These are phyloP conservation scores for Grigorovia humatica DNA, from an alignment of 805 yeast species.

Conservation along the genomic window DNA sequence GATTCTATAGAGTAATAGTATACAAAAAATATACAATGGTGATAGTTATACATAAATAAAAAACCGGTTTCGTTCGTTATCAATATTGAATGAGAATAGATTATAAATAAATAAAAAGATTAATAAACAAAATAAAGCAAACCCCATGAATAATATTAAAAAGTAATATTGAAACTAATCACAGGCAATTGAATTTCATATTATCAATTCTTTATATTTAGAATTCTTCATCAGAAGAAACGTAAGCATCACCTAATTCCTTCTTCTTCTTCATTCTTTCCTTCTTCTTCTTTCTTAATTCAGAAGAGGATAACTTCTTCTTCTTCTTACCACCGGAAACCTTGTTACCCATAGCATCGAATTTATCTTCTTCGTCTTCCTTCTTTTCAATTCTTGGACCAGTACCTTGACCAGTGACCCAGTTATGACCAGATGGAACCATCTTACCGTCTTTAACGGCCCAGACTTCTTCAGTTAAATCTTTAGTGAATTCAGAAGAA, in stretches of 20 bases:
- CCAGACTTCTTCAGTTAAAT: slow-evolving; percentile 99
- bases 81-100: slow-evolving; percentile 2
- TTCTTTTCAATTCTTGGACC: slow-evolving; percentile 99
- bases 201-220: slow-evolving; percentile 15
- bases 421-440: slow-evolving; percentile 99
- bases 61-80: slow-evolving; percentile 1
- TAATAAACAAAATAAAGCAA: neutral
- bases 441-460: slow-evolving; percentile 95
- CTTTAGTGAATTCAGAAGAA: slow-evolving; percentile 99
- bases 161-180: neutral
- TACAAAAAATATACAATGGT: slow-evolving; percentile 5
- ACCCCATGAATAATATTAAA: neutral
- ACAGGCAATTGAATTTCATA: neutral
- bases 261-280: slow-evolving; percentile 99
- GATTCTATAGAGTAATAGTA: slow-evolving; percentile 6
- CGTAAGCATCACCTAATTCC: slow-evolving; percentile 98
- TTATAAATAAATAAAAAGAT: slow-evolving; percentile 1
- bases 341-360: slow-evolving; percentile 99
- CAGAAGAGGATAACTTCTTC: slow-evolving; percentile 96
- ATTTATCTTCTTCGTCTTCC: slow-evolving; percentile 93
- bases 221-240: slow-evolving; percentile 88
- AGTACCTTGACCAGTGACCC: slow-evolving; percentile 99
- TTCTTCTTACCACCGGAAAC: slow-evolving; percentile 92
- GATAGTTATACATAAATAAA: slow-evolving; percentile 2
- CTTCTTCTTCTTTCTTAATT: slow-evolving; percentile 99